Evolutionary conservation across 768 basidiomycete species (phyloP), one percentile per base, ranked within the genome.

Genomic region (Suillus paluster): DNA sequence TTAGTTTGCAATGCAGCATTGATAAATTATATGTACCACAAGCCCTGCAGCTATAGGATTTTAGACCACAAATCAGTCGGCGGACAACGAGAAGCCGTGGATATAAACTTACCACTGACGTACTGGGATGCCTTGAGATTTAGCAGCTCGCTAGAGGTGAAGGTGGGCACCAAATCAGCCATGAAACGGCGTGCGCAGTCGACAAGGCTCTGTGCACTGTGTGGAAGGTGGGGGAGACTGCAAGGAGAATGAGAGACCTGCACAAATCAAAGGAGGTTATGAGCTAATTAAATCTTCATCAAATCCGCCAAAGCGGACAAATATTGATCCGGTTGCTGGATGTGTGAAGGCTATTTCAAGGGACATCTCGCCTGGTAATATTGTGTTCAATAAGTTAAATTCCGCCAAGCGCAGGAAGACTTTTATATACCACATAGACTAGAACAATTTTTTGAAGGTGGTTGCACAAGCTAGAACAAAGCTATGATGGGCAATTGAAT

Each of bases 91-190:
- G 27, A 34, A 34, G n/a, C 44, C 19, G 39, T 27, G 27, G 1
- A 25, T 9, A 36, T 27, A 45, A 17, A 52, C 72, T 60, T 60
- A 75, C 72, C 72, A 41, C 68, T 68, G 55, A 73, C 39, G 48
- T 73, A 73, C 46, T 66, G 64, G 10, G 71, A 66, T 4, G 64
- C 71, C 41, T 5, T 53, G 33, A 60, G n/a, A 45, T 48, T 60
- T 33, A 63, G 53, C 27, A 70, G 1, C 12, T 65, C 52, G 25
- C 21, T 19, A 12, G 39, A 9, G 17, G 15, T 54, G 49, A 33
- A 50, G n/a, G 2, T 17, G 21, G 8, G n/a, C 23, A 9, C 21
- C 48, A n/a, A 30, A 58, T 60, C 39, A 57, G 21, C 14, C 30
- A 50, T 49, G 46, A 36, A 11, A 50, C 41, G 23, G 30, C 58